These are phyloP conservation scores for Glutinoglossum americanum DNA, from an alignment of 495 filamentous ascomycete species.

Conservation along the genomic window DNA sequence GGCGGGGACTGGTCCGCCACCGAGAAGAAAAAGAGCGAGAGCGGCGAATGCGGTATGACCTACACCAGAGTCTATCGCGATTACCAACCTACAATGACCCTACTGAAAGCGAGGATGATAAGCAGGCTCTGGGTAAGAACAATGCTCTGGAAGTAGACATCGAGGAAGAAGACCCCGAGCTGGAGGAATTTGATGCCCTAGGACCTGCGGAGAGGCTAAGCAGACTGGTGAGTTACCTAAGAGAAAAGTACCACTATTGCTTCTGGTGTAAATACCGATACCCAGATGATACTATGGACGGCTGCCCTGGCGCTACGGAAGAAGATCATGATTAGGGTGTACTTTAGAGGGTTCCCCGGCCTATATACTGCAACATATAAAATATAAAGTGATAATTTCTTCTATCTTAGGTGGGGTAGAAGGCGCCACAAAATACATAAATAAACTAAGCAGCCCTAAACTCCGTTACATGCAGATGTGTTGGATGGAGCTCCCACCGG, in stretches of 20 bases:
- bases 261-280: constrained; percentile 92
- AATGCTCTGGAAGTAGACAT: constrained; percentile 40
- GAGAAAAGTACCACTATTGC: constrained; percentile 59
- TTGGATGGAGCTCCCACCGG: background rate
- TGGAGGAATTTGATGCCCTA: constrained; percentile 64
- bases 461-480: background rate
- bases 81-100: constrained; percentile 29
- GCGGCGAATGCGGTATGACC: constrained; percentile 40
- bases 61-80: constrained; percentile 40
- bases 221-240: constrained; percentile 42
- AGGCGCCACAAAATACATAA: background rate
- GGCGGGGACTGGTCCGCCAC: constrained; percentile 46
- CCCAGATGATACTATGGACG: constrained; percentile 46
- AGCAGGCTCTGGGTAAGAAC: constrained; percentile 27
- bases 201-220: constrained; percentile 38
- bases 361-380: background rate
- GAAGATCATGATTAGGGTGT: constrained; percentile 62
- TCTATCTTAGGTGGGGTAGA: too few species aligned
- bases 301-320: constrained; percentile 75
- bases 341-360: background rate
- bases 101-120: constrained; percentile 33
- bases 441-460: background rate
- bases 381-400: too few species aligned
- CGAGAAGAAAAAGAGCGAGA: constrained; percentile 51
- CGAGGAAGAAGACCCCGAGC: constrained; percentile 63